Base-by-base conservation (phyloP, 352 stramenopile species). In the Globisporangium viniferum region DNA sequence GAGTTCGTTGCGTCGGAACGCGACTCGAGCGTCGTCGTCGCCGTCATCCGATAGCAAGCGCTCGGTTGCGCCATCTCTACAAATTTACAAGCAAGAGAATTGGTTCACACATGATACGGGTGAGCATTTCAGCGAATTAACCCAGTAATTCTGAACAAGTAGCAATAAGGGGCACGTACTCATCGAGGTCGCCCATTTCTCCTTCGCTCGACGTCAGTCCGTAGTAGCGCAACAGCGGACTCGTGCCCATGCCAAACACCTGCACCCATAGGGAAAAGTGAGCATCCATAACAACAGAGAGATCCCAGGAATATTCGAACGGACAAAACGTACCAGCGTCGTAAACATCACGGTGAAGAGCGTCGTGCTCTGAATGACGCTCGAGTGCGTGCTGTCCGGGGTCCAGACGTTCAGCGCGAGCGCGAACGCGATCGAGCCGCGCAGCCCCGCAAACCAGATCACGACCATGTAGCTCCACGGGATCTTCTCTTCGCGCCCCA, bases 351-450 rank as follows among this genome's bases (percentile, higher is more conserved):
- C 84, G 0, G 84, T 93, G 70, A 93, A 93, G 44, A 93, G 69
- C 4, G 84, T 93, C 27, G 81, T 90, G 66, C 81, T 90, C 64
- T 93, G 82, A 60, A 93, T 93, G 24, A 93, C 81, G 54, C 80
- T 84, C 0, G 79, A 76, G 58, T 93, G 81, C 24, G 74, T 77
- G 55, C 58, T 24, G 79, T 88, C 44, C n/a, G 79, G 75, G 5
- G 83, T 86, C 57, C 74, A 89, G 7, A 93, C 83, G 57, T 93
- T 93, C 22, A 93, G 66, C 46, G 83, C 85, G 10, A 95, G 83
- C 15, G 91, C 90, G 71, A 97, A 98, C 15, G 93, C 91, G 29
- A 98, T 95, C 24, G 94, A 93, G n/a, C 94, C 94, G 48, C 94
- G 88, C 39, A 98, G 76, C 1, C 94, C 94, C 44, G 90, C 88